Percentiles rank a stretch among this genome's conserved stretches.
phyloP scores from a whole-genome alignment of 1,284 basidiomycete species.

The Rhodotorula sp. region DNA sequence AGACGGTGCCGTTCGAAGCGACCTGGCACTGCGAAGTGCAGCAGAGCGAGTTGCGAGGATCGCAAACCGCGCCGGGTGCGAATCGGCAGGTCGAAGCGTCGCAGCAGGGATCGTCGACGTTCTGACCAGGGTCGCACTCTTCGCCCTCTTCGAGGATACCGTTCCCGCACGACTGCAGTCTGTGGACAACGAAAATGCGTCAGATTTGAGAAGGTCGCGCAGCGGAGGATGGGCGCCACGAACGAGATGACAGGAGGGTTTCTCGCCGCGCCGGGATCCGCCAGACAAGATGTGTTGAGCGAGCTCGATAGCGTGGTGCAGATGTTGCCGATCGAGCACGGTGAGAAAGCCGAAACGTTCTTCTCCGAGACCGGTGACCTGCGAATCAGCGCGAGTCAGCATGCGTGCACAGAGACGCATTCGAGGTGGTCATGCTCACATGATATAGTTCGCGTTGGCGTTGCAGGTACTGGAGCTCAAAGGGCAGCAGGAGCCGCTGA shows the following conservation, averaged over 20 bases:
- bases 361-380: conserved; percentile 57
- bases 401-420: not conserved
- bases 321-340: conserved; percentile 80
- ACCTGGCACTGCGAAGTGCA: conserved; percentile 71
- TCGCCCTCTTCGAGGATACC: conserved; percentile 72
- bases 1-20: conserved; percentile 62
- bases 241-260: conserved; percentile 41
- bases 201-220: too few species aligned
- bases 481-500: conserved; percentile 67
- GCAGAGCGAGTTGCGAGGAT: conserved; percentile 72
- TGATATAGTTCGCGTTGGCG: conserved; percentile 64
- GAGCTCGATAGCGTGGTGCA: conserved; percentile 57
- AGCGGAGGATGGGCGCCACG: not conserved
- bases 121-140: conserved; percentile 81
- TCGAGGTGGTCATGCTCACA: conserved; percentile 51
- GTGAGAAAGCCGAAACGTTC: conserved; percentile 68
- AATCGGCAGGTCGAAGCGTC: conserved; percentile 76
- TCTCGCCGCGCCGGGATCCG: conserved; percentile 17
- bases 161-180: conserved; percentile 62
- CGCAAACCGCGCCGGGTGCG: conserved; percentile 68
- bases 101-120: conserved; percentile 67
- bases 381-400: conserved; percentile 48
- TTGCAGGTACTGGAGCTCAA: conserved; percentile 62
- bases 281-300: conserved; percentile 47
- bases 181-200: not conserved